Conservation (phyloP, 202 grass and related monocot genomes). For the Zizania palustris region DNA sequence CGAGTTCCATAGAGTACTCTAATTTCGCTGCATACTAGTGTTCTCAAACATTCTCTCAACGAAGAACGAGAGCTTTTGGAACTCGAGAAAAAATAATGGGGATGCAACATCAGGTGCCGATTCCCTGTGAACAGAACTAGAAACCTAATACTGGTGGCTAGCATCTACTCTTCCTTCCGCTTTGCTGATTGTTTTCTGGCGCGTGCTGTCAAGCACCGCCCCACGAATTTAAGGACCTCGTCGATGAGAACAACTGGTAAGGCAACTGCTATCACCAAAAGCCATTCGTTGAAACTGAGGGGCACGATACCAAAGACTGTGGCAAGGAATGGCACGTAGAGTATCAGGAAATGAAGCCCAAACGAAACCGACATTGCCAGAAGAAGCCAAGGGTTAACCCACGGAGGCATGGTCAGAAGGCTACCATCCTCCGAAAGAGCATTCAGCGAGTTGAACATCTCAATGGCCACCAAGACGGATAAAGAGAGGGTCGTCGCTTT, state of each 20-base stretch:
- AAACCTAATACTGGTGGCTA: conserved; percentile 43
- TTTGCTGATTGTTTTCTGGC: conserved; percentile 57
- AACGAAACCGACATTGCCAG: conserved; percentile 95
- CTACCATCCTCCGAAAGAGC: conserved; percentile 92
- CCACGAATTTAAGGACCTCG: conserved; percentile 89
- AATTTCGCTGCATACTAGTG: conserved; percentile 44
- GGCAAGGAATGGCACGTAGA: conserved; percentile 91
- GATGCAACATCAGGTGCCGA: conserved; percentile 41
- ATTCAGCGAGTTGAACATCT: conserved; percentile 99
- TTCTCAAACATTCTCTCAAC: conserved; percentile 36
- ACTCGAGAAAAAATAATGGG: conserved; percentile 42
- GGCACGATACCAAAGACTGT: conserved; percentile 94
- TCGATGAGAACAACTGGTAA: conserved; percentile 92
- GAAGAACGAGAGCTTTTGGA: conserved; percentile 36
- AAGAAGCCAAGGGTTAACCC: conserved; percentile 97
- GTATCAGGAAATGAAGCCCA: conserved; percentile 86
- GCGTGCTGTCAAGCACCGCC: conserved; percentile 60
- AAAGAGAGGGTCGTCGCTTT: conserved; percentile 94
- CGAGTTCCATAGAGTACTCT: conserved; percentile 47
- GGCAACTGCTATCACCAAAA: conserved; percentile 87
- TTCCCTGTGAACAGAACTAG: conserved; percentile 43
- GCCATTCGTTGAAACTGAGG: conserved; percentile 93
- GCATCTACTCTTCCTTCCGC: conserved; percentile 78
- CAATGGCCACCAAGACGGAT: conserved; percentile 89
- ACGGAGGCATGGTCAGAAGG: conserved; percentile 91